A percentile compares a stretch with the other conserved stretches of the same genome.
Conservation (phyloP, 1,284 basidiomycete genomes). For the Cystobasidiaceae sp. region DNA sequence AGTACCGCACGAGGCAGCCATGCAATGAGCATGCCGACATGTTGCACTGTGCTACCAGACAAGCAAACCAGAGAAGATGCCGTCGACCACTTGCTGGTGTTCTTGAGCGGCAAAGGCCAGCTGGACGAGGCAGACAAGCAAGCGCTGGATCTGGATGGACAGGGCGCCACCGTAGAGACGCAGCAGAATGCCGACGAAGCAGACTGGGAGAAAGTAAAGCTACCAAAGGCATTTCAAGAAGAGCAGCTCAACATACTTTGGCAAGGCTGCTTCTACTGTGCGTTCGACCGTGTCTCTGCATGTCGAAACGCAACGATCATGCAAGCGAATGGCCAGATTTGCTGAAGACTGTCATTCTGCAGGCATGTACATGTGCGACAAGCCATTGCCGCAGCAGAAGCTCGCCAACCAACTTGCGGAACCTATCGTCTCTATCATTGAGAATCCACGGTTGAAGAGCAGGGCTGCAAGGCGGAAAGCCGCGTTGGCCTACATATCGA, state of each 20-base stretch:
- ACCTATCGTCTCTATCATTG: constrained; percentile 65
- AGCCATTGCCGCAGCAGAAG: constrained; percentile 90
- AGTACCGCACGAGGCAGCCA: no score
- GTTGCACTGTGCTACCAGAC: not conserved
- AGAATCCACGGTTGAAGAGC: constrained; percentile 39
- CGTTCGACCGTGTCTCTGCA: not conserved
- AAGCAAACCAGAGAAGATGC: constrained; percentile 16
- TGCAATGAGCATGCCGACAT: not conserved
- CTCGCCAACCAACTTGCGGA: constrained; percentile 80
- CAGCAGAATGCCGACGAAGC: not conserved
- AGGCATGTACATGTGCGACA: constrained; percentile 55
- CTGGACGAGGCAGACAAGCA: constrained; percentile 6
- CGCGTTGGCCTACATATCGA: constrained; percentile 70
- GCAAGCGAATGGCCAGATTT: not conserved
- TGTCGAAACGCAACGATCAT: not conserved
- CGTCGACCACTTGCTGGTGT: constrained; percentile 21
- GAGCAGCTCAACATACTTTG: constrained; percentile 22
- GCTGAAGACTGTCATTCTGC: not conserved
- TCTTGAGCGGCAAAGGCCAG: constrained; percentile 7
- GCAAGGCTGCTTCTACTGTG: constrained; percentile 31
- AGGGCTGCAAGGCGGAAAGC: constrained; percentile 43
- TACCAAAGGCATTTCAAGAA: constrained; percentile 24
- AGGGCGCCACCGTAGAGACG: not conserved
- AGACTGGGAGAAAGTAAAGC: constrained; percentile 21
- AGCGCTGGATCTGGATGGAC: not conserved